Conservation (phyloP, 2,329 filamentous ascomycete genomes). For the Hypomyces rosellus region DNA sequence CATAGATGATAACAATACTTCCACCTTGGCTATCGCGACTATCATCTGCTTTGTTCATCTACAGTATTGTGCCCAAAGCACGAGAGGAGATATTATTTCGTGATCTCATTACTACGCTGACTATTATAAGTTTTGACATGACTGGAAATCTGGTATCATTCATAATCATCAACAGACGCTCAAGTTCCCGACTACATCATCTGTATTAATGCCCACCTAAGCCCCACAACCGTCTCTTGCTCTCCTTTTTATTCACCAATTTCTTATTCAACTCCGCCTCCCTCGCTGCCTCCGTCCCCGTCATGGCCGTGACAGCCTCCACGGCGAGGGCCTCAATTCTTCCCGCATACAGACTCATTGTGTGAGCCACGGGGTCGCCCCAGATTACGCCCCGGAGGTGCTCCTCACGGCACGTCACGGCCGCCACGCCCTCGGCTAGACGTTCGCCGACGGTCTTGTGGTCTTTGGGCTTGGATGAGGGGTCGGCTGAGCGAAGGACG, state of each 20-base stretch:
- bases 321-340: conserved; percentile 67
- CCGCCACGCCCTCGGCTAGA: conserved; percentile 57
- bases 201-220: too few relatives aligned
- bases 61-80: too few relatives aligned
- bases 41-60: too few relatives aligned
- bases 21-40: too few relatives aligned
- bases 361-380: conserved; percentile 74
- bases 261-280: not conserved
- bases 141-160: too few relatives aligned
- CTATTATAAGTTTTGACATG: too few relatives aligned
- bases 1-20: too few relatives aligned
- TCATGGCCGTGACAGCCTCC: conserved; percentile 35
- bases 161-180: too few relatives aligned
- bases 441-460: conserved; percentile 44
- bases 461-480: conserved; percentile 28
- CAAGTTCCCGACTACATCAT: too few relatives aligned
- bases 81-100: too few relatives aligned
- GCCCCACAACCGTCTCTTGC: too few relatives aligned
- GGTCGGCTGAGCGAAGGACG: conserved; percentile 51
- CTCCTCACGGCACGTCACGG: conserved; percentile 61
- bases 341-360: conserved; percentile 70
- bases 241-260: not conserved
- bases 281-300: not conserved
- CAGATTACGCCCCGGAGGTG: conserved; percentile 66
- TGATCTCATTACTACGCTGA: too few relatives aligned